phyloP scores from a whole-genome alignment of 2,329 filamentous ascomycete species.

The Fulvia fulva region DNA sequence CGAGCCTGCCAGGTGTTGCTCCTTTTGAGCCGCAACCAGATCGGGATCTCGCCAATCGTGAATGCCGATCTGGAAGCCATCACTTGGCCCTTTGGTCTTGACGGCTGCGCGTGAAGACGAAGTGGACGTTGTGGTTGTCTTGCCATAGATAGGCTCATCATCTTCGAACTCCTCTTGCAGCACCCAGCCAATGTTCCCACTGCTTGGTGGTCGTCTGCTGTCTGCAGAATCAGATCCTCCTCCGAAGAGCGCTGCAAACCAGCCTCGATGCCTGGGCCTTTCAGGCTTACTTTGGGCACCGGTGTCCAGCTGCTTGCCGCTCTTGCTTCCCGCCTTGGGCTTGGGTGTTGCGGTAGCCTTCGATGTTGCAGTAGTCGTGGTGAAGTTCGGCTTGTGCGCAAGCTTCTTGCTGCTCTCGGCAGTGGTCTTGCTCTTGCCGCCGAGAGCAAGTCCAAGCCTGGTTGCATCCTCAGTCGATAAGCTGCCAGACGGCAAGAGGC shows the following conservation, averaged over 20 bases:
- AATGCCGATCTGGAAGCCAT: constrained; percentile 76
- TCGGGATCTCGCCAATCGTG: constrained; percentile 84
- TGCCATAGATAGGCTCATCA: constrained; percentile 46
- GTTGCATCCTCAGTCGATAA: constrained; percentile 41
- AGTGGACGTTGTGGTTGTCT: constrained; percentile 20
- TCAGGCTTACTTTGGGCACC: constrained; percentile 10
- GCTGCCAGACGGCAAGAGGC: constrained; percentile 70
- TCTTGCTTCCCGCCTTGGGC: constrained; percentile 9
- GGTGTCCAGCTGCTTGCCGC: constrained; percentile 26
- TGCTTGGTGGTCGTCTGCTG: constrained; percentile 64
- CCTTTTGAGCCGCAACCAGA: constrained; percentile 50
- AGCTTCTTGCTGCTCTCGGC: constrained; percentile 11
- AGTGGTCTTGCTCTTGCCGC: constrained; percentile 17
- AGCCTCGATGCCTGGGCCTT: constrained; percentile 28
- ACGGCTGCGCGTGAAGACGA: constrained; percentile 33
- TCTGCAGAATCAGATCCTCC: constrained; percentile 30
- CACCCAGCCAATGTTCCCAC: constrained; percentile 71
- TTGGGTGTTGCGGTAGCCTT: constrained; percentile 18
- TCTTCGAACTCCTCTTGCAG: constrained; percentile 64
- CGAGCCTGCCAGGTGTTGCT: constrained; percentile 21
- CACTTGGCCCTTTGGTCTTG: constrained; percentile 38
- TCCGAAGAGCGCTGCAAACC: constrained; percentile 44
- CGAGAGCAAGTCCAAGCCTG: constrained; percentile 45
- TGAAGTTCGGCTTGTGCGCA: constrained; percentile 28
- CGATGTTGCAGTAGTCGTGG: constrained; percentile 21